Conservation (phyloP, 2,329 filamentous ascomycete species). For the Cercospora beticola region DNA sequence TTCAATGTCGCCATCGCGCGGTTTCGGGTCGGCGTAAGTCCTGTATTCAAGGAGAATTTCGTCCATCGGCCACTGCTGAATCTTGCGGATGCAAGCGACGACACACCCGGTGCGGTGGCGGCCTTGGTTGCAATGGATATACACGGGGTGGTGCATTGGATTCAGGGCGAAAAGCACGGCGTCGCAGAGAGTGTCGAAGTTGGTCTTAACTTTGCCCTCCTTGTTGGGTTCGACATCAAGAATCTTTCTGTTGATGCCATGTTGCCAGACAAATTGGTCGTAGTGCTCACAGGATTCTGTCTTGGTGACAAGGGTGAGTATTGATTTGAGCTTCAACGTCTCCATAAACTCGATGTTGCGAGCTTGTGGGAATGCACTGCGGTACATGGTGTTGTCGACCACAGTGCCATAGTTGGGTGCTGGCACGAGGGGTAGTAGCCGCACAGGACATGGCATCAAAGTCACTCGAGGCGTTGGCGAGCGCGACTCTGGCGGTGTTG, state of each 20-base stretch:
- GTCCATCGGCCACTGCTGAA: conserved; percentile 64
- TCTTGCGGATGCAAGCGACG: conserved; percentile 74
- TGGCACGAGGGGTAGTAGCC: conserved; percentile 43
- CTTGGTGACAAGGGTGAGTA: conserved; percentile 59
- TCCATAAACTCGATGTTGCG: conserved; percentile 70
- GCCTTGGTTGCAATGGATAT: conserved; percentile 92
- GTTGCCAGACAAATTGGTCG: conserved; percentile 60
- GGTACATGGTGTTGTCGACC: conserved; percentile 68
- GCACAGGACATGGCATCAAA: conserved; percentile 31
- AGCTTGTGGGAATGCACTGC: conserved; percentile 74
- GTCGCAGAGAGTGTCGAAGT: conserved; percentile 64
- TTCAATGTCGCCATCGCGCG: conserved; percentile 48
- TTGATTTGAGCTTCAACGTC: conserved; percentile 70
- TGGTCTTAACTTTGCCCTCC: conserved; percentile 63
- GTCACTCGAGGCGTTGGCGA: conserved; percentile 25
- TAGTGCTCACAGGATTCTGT: conserved; percentile 49
- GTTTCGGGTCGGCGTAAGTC: conserved; percentile 56
- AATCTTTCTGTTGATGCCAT: conserved; percentile 69
- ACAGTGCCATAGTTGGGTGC: conserved; percentile 78
- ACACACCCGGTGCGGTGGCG: conserved; percentile 91
- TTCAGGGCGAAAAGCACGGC: conserved; percentile 73
- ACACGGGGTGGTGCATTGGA: conserved; percentile 70
- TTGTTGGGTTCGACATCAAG: conserved; percentile 88
- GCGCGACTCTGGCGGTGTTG: conserved; percentile 30
- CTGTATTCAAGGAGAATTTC: conserved; percentile 72